Conservation (phyloP, 106 monocot species). For the Dendrobium huoshanense region DNA sequence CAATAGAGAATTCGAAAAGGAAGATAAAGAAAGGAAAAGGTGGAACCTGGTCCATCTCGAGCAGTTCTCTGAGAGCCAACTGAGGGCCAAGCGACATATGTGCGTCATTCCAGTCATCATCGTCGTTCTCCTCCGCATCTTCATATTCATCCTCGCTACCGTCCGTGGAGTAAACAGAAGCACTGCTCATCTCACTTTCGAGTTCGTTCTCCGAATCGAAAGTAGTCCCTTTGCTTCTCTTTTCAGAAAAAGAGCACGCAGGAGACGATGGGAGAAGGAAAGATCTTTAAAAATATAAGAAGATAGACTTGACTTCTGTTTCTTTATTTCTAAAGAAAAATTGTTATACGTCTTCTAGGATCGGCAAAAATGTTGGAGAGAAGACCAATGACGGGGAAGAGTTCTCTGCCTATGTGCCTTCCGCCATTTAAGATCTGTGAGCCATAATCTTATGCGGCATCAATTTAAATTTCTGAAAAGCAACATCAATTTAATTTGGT, state of each 20-base stretch:
- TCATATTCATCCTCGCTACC: constrained; percentile 29
- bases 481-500: not conserved
- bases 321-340: not conserved
- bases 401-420: not conserved
- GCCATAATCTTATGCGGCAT: not conserved
- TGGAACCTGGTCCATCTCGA: constrained; percentile 50
- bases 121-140: constrained; percentile 26
- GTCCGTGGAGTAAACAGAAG: constrained; percentile 7
- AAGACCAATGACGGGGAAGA: not conserved
- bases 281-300: not conserved
- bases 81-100: constrained; percentile 43
- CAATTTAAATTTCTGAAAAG: not conserved
- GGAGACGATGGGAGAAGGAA: not conserved
- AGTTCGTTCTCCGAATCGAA: constrained; percentile 7
- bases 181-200: constrained; percentile 14
- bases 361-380: not conserved
- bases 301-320: not conserved
- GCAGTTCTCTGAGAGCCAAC: constrained; percentile 55
- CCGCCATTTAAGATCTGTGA: not conserved
- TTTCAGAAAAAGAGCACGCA: not conserved
- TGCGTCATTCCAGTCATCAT: constrained; percentile 21
- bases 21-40: too few relatives aligned
- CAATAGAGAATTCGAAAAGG: too few relatives aligned
- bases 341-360: not conserved
- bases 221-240: not conserved